Base-by-base conservation (phyloP, 805 yeast genomes). In the Candida boidinii region DNA sequence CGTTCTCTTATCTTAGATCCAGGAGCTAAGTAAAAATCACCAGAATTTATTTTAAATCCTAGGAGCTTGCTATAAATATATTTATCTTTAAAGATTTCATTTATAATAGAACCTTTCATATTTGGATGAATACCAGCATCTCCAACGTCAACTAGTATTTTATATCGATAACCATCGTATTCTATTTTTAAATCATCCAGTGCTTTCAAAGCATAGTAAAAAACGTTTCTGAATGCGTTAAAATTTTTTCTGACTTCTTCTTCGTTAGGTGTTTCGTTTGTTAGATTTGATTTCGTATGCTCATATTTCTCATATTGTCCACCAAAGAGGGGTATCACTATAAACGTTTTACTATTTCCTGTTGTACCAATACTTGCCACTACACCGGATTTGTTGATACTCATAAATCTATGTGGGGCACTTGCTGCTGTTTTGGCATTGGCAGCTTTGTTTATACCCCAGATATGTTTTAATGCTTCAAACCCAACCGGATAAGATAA, bases 281-380 rank as follows among this genome's bases (percentile, higher is more conserved):
- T 39, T 32, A n/a, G n/a, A n/a, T 18, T 28, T 20, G 23, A 14
- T 7, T 9, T 2, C 25, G n/a, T 8, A 5, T 10, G 23, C 17
- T n/a, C n/a, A 8, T 26, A 15, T n/a, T 25, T 28, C 7, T 29
- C 27, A 4, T 37, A 28, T 5, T 25, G n/a, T n/a, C n/a, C n/a
- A n/a, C n/a, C 25, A 6, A 49, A 49, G 10, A 60, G 38, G 27
- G 55, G 45, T 29, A 70, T 37, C 9, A 68, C 51, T 10, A 67
- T 43, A 45, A 70, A 71, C 1, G 76, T 67, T 39, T 71, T 75
- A 15, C 49, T 43, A 47, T 71, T 71, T 2, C 77, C 77, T 7
- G 49, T 51, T 1, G 76, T 69, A 12, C 68, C 68, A 8, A 65
- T 68, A 19, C 66, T 67, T 1, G 73, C 66, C 10, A 64, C 72